A percentile compares a stretch with the other conserved stretches of the same genome.
These are phyloP conservation scores for Cyclotella atomus DNA, from an alignment of 108 stramenopile species.

Conservation along the genomic window DNA sequence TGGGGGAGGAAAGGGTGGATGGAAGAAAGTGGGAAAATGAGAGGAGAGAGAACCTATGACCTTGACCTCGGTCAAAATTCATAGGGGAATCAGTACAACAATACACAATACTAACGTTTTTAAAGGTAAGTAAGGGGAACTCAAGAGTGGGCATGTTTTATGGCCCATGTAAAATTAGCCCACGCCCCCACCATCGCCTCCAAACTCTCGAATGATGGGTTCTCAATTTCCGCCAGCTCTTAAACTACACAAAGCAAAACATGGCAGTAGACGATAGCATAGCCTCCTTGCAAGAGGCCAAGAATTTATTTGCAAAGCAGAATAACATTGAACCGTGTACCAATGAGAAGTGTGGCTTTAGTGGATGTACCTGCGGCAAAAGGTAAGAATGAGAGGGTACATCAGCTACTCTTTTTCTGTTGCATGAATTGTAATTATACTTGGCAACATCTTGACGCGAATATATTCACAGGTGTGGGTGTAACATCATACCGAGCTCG, in stretches of 20 bases:
- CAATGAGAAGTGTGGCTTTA: slow-evolving; percentile 22
- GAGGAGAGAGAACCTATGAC: too few relatives aligned
- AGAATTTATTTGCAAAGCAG: slow-evolving; percentile 9
- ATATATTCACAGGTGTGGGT: slow-evolving; percentile 5
- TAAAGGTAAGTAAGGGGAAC: too few relatives aligned
- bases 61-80: too few relatives aligned
- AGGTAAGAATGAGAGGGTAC: too few relatives aligned
- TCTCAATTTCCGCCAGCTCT: background rate
- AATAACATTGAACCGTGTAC: slow-evolving; percentile 27
- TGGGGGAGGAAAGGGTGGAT: background rate
- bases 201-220: too few relatives aligned
- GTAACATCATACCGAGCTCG: slow-evolving; percentile 6
- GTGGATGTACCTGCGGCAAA: slow-evolving; percentile 24
- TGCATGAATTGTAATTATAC: background rate
- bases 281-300: slow-evolving; percentile 10
- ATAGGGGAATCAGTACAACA: too few relatives aligned
- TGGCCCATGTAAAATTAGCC: too few relatives aligned
- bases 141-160: too few relatives aligned
- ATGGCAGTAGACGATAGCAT: slow-evolving; percentile 14
- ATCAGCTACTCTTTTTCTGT: too few relatives aligned
- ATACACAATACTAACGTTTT: too few relatives aligned
- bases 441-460: background rate
- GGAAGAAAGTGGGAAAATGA: background rate
- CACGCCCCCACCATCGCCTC: too few relatives aligned
- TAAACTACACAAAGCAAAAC: background rate